Base-by-base conservation (phyloP, 2,329 filamentous ascomycete species). In the Zasmidium citrigriseum region DNA sequence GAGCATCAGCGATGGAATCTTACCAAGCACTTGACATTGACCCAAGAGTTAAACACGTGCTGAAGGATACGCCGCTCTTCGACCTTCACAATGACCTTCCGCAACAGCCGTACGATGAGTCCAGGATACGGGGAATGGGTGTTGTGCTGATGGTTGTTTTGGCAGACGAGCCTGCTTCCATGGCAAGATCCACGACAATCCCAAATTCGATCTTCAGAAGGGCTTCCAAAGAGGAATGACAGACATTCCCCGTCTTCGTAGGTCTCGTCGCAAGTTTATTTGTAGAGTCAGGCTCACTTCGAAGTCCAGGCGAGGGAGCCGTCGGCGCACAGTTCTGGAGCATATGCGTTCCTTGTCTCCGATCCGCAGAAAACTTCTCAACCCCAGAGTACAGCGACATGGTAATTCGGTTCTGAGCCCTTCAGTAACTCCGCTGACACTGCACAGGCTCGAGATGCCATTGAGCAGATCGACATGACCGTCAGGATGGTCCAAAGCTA, bases 171-270 rank as follows among this genome's bases (percentile, higher is more conserved):
- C 47, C 20, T 65, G 59, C 41, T 70, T 70, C 52, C 67, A 71
- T 29, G 68, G 71, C 51, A 70, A 68, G 51, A 73, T 73, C 9
- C 66, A 73, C 55, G 60, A 70, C 29, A 72, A 73, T 46, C 64
- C 65, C 3, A 73, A 71, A 18, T 74, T 74, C 24, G 69, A 75
- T 57, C 60, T 74, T 12, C 59, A 67, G 12, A 66, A 68, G 21
- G 70, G 70, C 1, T 73, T 73, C 50, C 50, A 72, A 25, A 53
- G 73, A 4, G 73, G 73, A 0, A 73, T 73, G 65, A 63, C 63
- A 20, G 61, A 63, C 23, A 52, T 62, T 21, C 59, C 61, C 7
- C 50, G 63, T 9, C 54, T 65, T n/a, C 49, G 49, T 52, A 52
- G 4, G 49, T 52, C 22, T 11, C 16, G 23, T 48, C 20, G 23